Base-by-base conservation (phyloP, 108 stramenopile genomes). In the Nitzschia sp. region DNA sequence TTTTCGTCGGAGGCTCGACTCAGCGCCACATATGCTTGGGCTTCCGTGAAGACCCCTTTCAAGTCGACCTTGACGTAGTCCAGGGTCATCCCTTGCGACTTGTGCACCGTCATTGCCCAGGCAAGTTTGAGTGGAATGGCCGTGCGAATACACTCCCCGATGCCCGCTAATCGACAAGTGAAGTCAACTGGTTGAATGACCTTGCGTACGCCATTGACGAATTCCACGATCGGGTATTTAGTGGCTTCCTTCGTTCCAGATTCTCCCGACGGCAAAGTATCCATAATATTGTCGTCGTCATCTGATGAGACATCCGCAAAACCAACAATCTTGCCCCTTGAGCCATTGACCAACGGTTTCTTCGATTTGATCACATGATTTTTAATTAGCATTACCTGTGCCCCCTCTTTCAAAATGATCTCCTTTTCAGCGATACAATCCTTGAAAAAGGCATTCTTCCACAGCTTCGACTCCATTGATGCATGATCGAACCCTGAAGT, bases 21-120 rank as follows among this genome's bases (percentile, higher is more conserved):
- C 9, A 97, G 60, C 6, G 97, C 97, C n/a, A 96, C 94, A 76
- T 97, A 97, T 30, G 91, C 88, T 64, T 96, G 95, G 19, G 89
- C 97, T 53, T 83, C 87, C 31, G 90, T 93, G 77, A 97, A 97
- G 15, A 89, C 88, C 2, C 84, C 80, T 6, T 75, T 60, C 29
- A 96, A 64, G 66, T 86, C 88, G 21, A 94, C 90, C 46, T 81
- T 77, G 45, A 95, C 81, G 59, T 91, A 85, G 28, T 84, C 83
- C 63, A 88, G 66, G 0, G 84, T 88, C 73, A 88, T 59, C 34
- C 87, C 92, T 61, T 93, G 92, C 19, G 81, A 69, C 44, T 93
- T 93, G 78, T 93, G 92, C 0, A 86, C 77, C 32, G 85, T 79
- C n/a, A 93, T 77, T 17, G 85, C 84, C 89, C 89, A 93, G 1